Evolutionary conservation across 2,329 filamentous ascomycete genomes (phyloP), one percentile per base, ranked within the genome.

Genomic region (Aspergillus candidus): DNA sequence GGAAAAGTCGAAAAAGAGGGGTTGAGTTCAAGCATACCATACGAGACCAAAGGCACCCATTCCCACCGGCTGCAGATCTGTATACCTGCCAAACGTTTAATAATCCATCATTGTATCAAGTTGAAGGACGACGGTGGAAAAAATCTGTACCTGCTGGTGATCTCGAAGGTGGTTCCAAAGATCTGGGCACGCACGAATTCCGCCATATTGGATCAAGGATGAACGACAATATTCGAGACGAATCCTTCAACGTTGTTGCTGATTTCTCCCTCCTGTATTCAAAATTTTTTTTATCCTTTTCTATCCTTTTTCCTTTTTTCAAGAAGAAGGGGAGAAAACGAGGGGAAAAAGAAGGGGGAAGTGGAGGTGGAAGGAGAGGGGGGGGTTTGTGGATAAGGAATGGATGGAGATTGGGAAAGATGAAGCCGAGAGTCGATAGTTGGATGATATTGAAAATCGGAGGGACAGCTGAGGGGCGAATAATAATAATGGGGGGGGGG

Each of bases 101-200:
- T 52, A 43, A 41, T 47, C 15, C 31, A 34, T 44, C 29, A 12
- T 40, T 13, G 18, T 39, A 8, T 38, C 37, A 15, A 17, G 13
- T 41, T 32, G 15, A 11, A 22, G 8, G 22, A 15, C 38, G 34
- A 42, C 39, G 32, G 17, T 11, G 11, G 11, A n/a, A 18, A 14
- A 22, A 2, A 13, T 35, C 47, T 62, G 51, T 81, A 96, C 89
- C 93, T 86, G 72, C 90, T 96, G 59, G 93, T 98, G 73, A 97
- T 97, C 81, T 98, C 93, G 68, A 98, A 98, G 60, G 93, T 97
- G 51, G 93, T 98, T 68, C 93, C 93, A 67, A 98, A 98, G 71
- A 98, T 97, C 79, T 97, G 91, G 67, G 91, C 90, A 73, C 93
- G 87, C 66, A 98, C 88, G 72, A 98, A 98, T 79, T 98, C 93